Conservation (phyloP, 352 stramenopile species). For the Pythium coloratum region DNA sequence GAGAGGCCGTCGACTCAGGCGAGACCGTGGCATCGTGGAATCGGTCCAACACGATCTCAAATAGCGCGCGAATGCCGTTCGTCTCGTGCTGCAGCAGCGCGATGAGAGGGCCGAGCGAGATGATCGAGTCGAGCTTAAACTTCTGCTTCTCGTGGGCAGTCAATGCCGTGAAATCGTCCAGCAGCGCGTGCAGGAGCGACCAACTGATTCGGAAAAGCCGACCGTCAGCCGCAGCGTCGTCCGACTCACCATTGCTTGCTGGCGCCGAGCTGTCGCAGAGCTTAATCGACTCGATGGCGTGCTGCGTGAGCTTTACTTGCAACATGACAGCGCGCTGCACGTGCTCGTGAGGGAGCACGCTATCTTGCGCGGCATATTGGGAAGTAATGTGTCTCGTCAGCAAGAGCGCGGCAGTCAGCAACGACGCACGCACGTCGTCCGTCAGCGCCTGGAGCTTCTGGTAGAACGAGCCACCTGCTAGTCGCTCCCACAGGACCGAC, state of each 20-base stretch:
- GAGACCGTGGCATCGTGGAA: conserved; percentile 30
- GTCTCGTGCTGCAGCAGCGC: conserved; percentile 54
- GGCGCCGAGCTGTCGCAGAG: conserved; percentile 29
- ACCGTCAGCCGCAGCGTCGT: background rate
- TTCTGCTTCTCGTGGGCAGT: conserved; percentile 31
- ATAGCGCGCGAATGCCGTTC: conserved; percentile 44
- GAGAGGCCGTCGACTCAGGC: conserved; percentile 18
- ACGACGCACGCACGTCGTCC: conserved; percentile 34
- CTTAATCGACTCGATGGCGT: conserved; percentile 53
- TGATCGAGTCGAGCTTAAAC: conserved; percentile 36
- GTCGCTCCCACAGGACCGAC: conserved; percentile 32
- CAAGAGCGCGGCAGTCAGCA: conserved; percentile 54
- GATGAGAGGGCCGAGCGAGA: conserved; percentile 46
- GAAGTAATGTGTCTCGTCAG: conserved; percentile 44
- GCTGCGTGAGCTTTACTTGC: conserved; percentile 57
- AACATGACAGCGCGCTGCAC: conserved; percentile 24
- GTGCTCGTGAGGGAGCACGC: conserved; percentile 15
- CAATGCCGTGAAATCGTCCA: conserved; percentile 47
- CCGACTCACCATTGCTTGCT: background rate
- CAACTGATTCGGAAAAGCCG: conserved; percentile 65
- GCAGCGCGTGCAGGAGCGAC: conserved; percentile 55
- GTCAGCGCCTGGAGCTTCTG: conserved; percentile 31
- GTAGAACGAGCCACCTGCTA: conserved; percentile 31
- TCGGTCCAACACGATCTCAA: conserved; percentile 51
- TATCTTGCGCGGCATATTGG: conserved; percentile 4